Base-by-base conservation (phyloP, 1,284 basidiomycete species). In the Sphagnurus paluster region DNA sequence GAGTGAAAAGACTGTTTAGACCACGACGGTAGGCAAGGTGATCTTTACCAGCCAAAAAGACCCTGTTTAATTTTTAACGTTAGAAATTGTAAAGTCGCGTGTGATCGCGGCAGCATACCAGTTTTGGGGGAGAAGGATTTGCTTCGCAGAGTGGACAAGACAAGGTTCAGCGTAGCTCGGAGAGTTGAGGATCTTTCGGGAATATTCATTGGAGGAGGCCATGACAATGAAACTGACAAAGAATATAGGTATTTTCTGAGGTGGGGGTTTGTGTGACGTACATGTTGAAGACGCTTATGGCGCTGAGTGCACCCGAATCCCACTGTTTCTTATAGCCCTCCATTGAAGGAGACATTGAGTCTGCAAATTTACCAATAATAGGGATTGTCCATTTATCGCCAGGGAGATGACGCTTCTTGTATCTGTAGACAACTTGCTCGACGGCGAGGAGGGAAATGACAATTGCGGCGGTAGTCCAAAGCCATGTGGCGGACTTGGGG, bases 211-310 rank as follows among this genome's bases (percentile, higher is more conserved):
- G 3, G 89, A 87, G 10, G 94, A 91, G 17, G 93, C 92, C 80
- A 97, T 94, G 58, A 98, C 94, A 63, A 98, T 97, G 70, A 97
- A 98, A 59, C 94, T 97, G 48, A 17, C 21, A 16, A 42, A 48
- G 33, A 38, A 56, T 42, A 42, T n/a, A n/a, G 32, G 44, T 36
- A 33, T 19, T 32, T 19, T 13, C 4, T 28, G 21, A 11, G 21
- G 42, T 38, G 39, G 24, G 29, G 14, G 40, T 41, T 42, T 33
- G 14, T 43, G 41, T 24, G 44, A 75, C 89, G 60, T 55, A 91
- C 93, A 98, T 96, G 70, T 98, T 94, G 75, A 98, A 98, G 3
- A 98, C 94, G 59, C 90, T 93, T 50, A 95, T 73, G 10, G 84
- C 91, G 56, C 87, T 89, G 29, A 98, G 77, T 7, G 84, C 79